phyloP scores from a whole-genome alignment of 2,329 filamentous ascomycete genomes.

The Furcasterigmium sp. region DNA sequence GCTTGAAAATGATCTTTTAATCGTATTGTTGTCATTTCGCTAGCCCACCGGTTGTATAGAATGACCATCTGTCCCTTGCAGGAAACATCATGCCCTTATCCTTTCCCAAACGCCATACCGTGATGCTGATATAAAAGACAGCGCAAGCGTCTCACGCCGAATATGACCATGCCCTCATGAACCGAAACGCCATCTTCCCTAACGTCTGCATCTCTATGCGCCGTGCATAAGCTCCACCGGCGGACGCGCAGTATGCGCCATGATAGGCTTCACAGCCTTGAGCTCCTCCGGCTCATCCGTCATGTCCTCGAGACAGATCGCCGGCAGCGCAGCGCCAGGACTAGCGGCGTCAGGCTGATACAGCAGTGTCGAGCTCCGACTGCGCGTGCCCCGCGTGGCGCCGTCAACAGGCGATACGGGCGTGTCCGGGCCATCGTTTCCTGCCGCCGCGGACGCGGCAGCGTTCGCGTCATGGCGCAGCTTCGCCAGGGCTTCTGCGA shows the following conservation, averaged over 20 bases:
- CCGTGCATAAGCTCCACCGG: conserved; percentile 58
- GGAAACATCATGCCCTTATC: conserved; percentile 3
- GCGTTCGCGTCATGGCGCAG: conserved; percentile 41
- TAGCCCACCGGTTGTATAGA: neutral
- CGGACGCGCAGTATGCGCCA: conserved; percentile 57
- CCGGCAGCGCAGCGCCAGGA: conserved; percentile 46
- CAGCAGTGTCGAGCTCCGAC: conserved; percentile 60
- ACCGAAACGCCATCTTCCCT: conserved; percentile 2
- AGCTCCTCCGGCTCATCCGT: conserved; percentile 49
- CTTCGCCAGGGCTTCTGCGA: conserved; percentile 60
- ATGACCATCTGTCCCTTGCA: no score
- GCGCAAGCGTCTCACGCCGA: neutral
- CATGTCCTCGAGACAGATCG: conserved; percentile 63
- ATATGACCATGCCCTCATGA: neutral
- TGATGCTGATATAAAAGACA: neutral
- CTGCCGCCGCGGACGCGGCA: conserved; percentile 8
- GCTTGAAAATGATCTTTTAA: no score
- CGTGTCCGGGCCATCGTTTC: conserved; percentile 19
- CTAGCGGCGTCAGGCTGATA: conserved; percentile 53
- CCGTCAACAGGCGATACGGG: conserved; percentile 37
- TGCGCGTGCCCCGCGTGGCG: conserved; percentile 33
- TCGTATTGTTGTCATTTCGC: no score
- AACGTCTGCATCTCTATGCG: conserved; percentile 10
- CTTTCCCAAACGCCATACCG: conserved; percentile 6
- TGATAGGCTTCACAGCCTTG: conserved; percentile 38